These are phyloP conservation scores for Xylaria bambusicola DNA, from an alignment of 495 filamentous ascomycete species.

Conservation along the genomic window DNA sequence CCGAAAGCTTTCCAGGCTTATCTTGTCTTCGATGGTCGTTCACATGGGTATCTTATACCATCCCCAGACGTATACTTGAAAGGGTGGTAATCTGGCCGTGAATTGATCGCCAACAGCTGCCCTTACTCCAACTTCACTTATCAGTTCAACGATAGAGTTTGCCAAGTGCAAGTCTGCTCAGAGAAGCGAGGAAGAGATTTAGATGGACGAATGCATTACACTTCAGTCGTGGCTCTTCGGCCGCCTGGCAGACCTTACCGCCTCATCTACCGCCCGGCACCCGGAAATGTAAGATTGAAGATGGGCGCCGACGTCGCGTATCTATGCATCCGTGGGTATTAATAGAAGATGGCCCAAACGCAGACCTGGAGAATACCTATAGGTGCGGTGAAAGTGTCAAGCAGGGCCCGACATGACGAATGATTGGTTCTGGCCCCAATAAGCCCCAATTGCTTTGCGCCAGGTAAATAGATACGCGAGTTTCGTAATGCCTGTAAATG, in stretches of 20 bases:
- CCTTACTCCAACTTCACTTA: too few species aligned
- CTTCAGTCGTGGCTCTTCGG: background rate
- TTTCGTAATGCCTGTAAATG: background rate
- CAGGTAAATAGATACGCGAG: too few species aligned
- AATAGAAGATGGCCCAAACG: slow-evolving; percentile 11
- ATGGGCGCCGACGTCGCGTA: background rate
- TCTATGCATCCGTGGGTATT: background rate
- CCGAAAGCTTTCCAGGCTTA: background rate
- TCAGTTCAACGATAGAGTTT: too few species aligned
- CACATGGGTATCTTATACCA: too few species aligned
- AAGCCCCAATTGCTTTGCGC: too few species aligned
- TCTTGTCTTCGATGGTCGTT: background rate
- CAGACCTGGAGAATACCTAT: slow-evolving; percentile 12
- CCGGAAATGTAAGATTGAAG: background rate
- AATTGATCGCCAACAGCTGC: too few species aligned
- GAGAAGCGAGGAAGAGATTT: background rate
- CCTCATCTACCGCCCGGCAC: slow-evolving; percentile 12
- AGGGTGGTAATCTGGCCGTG: too few species aligned
- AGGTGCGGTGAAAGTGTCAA: slow-evolving; percentile 2
- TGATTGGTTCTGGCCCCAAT: slow-evolving; percentile 8
- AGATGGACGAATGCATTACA: too few species aligned
- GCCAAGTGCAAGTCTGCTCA: too few species aligned
- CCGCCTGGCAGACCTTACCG: background rate
- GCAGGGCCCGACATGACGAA: background rate
- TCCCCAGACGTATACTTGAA: too few species aligned